Base-by-base conservation (phyloP, 305 asterid species). In the Caryopteris hybrid region DNA sequence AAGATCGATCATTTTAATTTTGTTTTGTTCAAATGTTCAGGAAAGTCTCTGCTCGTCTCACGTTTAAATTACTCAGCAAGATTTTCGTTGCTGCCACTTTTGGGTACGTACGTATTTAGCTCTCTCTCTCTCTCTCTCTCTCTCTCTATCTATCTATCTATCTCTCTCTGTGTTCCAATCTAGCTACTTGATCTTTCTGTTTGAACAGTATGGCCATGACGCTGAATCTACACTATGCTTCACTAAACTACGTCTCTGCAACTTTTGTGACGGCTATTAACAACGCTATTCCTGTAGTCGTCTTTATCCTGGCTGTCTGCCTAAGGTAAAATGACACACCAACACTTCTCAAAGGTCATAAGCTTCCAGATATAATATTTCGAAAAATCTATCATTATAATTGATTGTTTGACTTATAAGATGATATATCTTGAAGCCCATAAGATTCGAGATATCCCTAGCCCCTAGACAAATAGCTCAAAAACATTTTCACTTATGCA, bases 291-390 rank as follows among this genome's bases (percentile, higher is more conserved):
- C 95, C 92, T 20, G 82, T 79, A 0, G 43, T 82, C 48, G 88
- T 84, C 17, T 89, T 89, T 21, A 61, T 82, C 74, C 58, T 89
- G 47, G 90, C 96, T 4, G 68, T 85, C 22, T 64, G 76, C 59
- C 64, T 80, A 14, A 84, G 96, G 96, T 86, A 78, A 2, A 29
- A 46, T 27, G 4, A 41, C 16, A 17, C n/a, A 29, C 33, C n/a
- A n/a, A n/a, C n/a, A n/a, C n/a, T n/a, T n/a, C n/a, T n/a, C n/a
- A n/a, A n/a, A n/a, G n/a, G n/a, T n/a, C n/a, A n/a, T n/a, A n/a
- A n/a, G n/a, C n/a, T n/a, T n/a, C n/a, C n/a, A n/a, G n/a, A n/a
- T n/a, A n/a, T n/a, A n/a, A n/a, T n/a, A n/a, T n/a, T n/a, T n/a
- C n/a, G n/a, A n/a, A n/a, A n/a, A n/a, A n/a, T n/a, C n/a, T n/a